Percentiles rank a stretch among this genome's conserved stretches.
These are phyloP conservation scores for Fusarium begoniae DNA, from an alignment of 2,329 filamentous ascomycete species.

Conservation along the genomic window DNA sequence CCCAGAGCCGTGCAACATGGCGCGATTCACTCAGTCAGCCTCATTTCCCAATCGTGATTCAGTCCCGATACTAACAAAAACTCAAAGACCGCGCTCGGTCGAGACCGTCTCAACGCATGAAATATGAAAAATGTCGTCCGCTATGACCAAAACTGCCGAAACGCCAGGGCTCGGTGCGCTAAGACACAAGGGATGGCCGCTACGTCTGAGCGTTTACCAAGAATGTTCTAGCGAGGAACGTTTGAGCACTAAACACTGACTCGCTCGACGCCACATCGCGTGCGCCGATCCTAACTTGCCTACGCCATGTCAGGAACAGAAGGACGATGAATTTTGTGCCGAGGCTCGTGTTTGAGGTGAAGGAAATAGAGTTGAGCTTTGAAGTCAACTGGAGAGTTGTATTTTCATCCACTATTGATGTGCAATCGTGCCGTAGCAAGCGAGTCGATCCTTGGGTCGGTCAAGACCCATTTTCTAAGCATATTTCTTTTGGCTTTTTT, in stretches of 20 bases:
- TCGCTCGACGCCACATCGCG: neutral
- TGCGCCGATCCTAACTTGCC: neutral
- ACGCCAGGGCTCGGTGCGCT: neutral
- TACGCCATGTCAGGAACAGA: neutral
- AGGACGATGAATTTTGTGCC: neutral
- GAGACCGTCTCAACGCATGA: neutral
- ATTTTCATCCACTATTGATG: slow-evolving; percentile 13
- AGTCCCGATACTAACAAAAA: neutral
- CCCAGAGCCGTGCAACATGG: neutral
- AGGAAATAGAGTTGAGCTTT: neutral
- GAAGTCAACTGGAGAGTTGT: neutral
- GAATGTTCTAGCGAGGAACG: neutral
- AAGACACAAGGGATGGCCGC: neutral
- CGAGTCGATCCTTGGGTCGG: neutral
- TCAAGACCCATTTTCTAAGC: slow-evolving; percentile 17
- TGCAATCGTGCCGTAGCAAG: neutral
- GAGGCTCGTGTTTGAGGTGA: neutral
- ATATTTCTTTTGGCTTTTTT: neutral
- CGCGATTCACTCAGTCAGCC: neutral
- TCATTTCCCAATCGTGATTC: neutral
- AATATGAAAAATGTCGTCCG: neutral
- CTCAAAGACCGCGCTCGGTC: neutral
- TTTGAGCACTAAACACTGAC: slow-evolving; percentile 6
- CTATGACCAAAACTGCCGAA: neutral
- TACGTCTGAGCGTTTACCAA: neutral